phyloP scores from a whole-genome alignment of 1,284 basidiomycete species.

The Microbotryum silenes-acaulis region DNA sequence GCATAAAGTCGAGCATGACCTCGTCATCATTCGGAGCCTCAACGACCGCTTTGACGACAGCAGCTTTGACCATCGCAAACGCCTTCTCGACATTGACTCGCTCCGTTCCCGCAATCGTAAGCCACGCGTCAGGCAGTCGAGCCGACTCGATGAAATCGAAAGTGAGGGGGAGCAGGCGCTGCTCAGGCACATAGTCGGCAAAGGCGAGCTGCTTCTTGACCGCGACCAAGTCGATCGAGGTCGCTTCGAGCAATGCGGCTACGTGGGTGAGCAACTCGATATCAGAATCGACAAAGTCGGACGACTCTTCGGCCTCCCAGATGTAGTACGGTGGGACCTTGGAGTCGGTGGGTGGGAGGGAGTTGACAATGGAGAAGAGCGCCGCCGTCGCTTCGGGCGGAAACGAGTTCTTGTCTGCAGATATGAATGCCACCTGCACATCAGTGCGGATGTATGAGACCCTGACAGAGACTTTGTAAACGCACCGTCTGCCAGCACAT shows the following conservation, averaged over 20 bases:
- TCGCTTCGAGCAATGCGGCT: slow-evolving; percentile 63
- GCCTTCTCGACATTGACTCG: slow-evolving; percentile 44
- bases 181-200: slow-evolving; percentile 50
- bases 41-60: slow-evolving; percentile 72
- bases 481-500: slow-evolving; percentile 20
- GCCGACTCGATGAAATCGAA: slow-evolving; percentile 57
- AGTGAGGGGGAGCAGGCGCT: background rate
- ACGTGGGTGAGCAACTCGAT: slow-evolving; percentile 63
- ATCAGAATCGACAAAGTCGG: slow-evolving; percentile 56
- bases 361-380: slow-evolving; percentile 55
- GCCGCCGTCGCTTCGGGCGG: slow-evolving; percentile 47
- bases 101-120: background rate
- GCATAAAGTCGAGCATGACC: slow-evolving; percentile 57
- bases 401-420: slow-evolving; percentile 48
- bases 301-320: slow-evolving; percentile 46
- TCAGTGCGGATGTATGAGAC: no score
- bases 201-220: slow-evolving; percentile 61
- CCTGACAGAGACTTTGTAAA: background rate
- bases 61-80: slow-evolving; percentile 73
- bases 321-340: slow-evolving; percentile 53
- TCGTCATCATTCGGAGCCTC: slow-evolving; percentile 73
- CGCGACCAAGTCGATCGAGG: slow-evolving; percentile 64
- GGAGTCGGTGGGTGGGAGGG: slow-evolving; percentile 55
- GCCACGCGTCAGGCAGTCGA: slow-evolving; percentile 51
- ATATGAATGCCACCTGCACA: background rate